Percentiles rank a stretch among this genome's conserved stretches.
phyloP scores from a whole-genome alignment of 805 yeast genomes.

The Candida ficus region DNA sequence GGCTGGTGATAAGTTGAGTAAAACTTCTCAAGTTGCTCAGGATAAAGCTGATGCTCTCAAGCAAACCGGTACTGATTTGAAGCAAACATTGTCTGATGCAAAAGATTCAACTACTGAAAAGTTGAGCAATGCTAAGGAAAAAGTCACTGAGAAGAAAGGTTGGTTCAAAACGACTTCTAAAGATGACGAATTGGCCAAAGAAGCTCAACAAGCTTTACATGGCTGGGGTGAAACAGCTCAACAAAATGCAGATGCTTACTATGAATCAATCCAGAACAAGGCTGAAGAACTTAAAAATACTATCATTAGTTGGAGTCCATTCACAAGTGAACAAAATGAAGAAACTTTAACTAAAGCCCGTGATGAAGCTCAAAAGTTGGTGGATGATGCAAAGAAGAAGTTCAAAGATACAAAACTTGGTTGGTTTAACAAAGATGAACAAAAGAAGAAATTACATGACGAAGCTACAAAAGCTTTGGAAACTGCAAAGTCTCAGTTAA shows the following conservation, averaged over 20 bases:
- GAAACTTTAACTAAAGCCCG: conserved; percentile 12
- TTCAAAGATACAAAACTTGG: conserved; percentile 30
- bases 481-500: conserved; percentile 17
- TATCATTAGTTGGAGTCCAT: conserved; percentile 18
- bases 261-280: conserved; percentile 16
- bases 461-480: conserved; percentile 26
- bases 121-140: conserved; percentile 11
- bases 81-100: conserved; percentile 14
- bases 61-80: conserved; percentile 12
- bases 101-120: conserved; percentile 18
- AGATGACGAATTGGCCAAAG: conserved; percentile 26
- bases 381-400: conserved; percentile 30
- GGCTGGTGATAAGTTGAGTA: conserved; percentile 19
- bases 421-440: conserved; percentile 23
- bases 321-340: conserved; percentile 9
- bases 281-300: conserved; percentile 9
- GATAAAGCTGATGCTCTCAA: conserved; percentile 15
- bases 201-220: conserved; percentile 30
- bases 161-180: conserved; percentile 17
- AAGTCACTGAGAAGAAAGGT: conserved; percentile 6
- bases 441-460: conserved; percentile 18
- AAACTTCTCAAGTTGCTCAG: conserved; percentile 14
- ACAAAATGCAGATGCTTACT: conserved; percentile 22
- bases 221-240: conserved; percentile 46
- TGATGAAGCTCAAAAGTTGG: conserved; percentile 28